Evolutionary conservation across 2,329 filamentous ascomycete species (phyloP), one percentile per base, ranked within the genome.

Genomic region (Ophidiomyces ophidiicola): DNA sequence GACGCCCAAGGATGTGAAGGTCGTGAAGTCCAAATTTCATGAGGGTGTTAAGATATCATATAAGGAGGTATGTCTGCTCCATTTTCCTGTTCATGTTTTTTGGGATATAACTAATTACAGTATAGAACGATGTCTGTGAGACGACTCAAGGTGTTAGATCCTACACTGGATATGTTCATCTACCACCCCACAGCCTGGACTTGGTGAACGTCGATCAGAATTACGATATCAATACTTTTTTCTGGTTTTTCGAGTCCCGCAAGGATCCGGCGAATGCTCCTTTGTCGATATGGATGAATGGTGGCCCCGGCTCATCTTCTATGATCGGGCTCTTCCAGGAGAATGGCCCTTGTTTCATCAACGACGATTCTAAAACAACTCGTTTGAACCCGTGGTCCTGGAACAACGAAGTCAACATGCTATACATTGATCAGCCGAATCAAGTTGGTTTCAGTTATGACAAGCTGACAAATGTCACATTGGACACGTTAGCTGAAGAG

Each of bases 351-450:
- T 68, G 63, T 37, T 58, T 63, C 36, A 50, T 61, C 35, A 57
- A 66, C 14, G 57, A 61, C 7, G 54, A 61, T 18, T 57, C 56
- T 3, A 60, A 42, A 21, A 43, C 41, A 26, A 58, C 62, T 1
- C 46, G 46, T 6, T 48, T 56, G 31, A 75, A 75, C 46, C 66
- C 68, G 1, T 69, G 67, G 51, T 68, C 70, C 3, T 76, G 72
- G 70, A 72, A 69, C 39, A 67, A 69, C 45, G 63, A 67, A 31
- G 68, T 67, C 46, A 78, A 78, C 48, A 70, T 79, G 66, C 69
- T 83, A 11, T 82, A 79, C 56, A 72, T 83, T 48, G 78, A 83
- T 48, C 72, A 82, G 54, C 80, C 74, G 6, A 69, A 66, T 6
- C 68, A 71, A 32, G 69, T 73, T 3, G 74, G 74, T 1, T 71